Conservation (phyloP, 495 filamentous ascomycete species). For the Lasiosphaeria hispida region DNA sequence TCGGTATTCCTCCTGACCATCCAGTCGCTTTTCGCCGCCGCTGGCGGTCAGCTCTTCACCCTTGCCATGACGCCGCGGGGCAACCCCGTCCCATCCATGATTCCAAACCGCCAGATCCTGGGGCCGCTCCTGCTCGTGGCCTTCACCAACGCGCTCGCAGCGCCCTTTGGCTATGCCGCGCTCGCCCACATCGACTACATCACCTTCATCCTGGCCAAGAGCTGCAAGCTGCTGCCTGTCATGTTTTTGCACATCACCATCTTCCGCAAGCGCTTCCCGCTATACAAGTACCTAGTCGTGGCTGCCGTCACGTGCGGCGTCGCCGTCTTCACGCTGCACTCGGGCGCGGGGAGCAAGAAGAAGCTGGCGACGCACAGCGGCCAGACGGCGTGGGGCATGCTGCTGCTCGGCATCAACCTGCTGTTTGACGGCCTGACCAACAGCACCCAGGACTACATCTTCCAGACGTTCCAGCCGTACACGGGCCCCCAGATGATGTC, state of each 20-base stretch:
- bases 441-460: conserved; percentile 94
- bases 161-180: conserved; percentile 91
- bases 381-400: conserved; percentile 66
- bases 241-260: conserved; percentile 95
- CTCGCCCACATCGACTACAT: conserved; percentile 97
- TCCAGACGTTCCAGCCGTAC: conserved; percentile 70
- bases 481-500: conserved; percentile 99
- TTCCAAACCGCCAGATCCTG: conserved; percentile 71
- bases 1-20: conserved; percentile 94
- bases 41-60: conserved; percentile 80
- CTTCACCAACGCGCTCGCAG: conserved; percentile 81
- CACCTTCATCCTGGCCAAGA: conserved; percentile 96
- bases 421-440: conserved; percentile 96
- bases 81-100: conserved; percentile 58
- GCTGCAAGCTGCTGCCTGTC: conserved; percentile 94
- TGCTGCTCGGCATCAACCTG: conserved; percentile 86
- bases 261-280: conserved; percentile 84
- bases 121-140: conserved; percentile 81
- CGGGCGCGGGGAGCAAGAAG: conserved; percentile 64
- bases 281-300: conserved; percentile 97
- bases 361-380: conserved; percentile 36
- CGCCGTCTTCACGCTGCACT: conserved; percentile 90
- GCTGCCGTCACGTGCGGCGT: conserved; percentile 86
- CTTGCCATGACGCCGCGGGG: conserved; percentile 57
- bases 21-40: conserved; percentile 84